Evolutionary conservation across 257 asterid species (phyloP).

Genomic region (Przewalskia tangutica): DNA sequence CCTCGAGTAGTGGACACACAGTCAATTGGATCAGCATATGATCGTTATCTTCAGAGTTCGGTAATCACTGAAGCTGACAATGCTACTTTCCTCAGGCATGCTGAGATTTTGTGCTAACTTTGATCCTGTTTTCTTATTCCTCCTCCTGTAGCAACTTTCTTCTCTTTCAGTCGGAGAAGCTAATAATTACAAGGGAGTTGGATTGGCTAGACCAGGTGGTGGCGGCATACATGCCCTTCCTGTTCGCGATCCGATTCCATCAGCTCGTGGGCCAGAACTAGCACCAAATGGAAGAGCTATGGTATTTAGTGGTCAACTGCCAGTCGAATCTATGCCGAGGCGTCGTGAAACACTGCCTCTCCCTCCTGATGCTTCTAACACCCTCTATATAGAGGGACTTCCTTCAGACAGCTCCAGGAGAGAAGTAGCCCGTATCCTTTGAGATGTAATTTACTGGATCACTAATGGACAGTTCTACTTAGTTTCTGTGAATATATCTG

Average conservation of each 20-base stretch:
- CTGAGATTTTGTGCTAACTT: slow-evolving; percentile 7
- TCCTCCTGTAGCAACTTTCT: slow-evolving; percentile 25
- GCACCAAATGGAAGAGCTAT: slow-evolving; percentile 27
- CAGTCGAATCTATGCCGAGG: slow-evolving; percentile 24
- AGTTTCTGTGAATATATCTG: background rate
- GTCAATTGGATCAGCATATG: slow-evolving; percentile 45
- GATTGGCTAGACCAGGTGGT: slow-evolving; percentile 20
- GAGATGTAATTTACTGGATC: background rate
- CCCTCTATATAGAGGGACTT: slow-evolving; percentile 48
- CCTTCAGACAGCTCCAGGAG: slow-evolving; percentile 43
- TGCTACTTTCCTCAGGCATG: background rate
- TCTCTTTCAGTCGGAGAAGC: slow-evolving; percentile 28
- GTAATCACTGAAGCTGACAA: slow-evolving; percentile 17
- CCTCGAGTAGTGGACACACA: slow-evolving; percentile 26
- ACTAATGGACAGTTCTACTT: background rate
- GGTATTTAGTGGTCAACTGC: slow-evolving; percentile 22
- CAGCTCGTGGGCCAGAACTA: slow-evolving; percentile 24
- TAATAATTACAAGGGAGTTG: slow-evolving; percentile 20
- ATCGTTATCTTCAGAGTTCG: slow-evolving; percentile 42
- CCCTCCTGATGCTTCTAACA: slow-evolving; percentile 52
- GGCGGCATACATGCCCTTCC: slow-evolving; percentile 22
- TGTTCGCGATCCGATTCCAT: slow-evolving; percentile 18
- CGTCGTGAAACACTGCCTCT: slow-evolving; percentile 35
- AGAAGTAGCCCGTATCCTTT: slow-evolving; percentile 58
- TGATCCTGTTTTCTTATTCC: background rate